These are phyloP conservation scores for Thelephora aurantiotincta DNA, from an alignment of 768 basidiomycete genomes.

Conservation along the genomic window DNA sequence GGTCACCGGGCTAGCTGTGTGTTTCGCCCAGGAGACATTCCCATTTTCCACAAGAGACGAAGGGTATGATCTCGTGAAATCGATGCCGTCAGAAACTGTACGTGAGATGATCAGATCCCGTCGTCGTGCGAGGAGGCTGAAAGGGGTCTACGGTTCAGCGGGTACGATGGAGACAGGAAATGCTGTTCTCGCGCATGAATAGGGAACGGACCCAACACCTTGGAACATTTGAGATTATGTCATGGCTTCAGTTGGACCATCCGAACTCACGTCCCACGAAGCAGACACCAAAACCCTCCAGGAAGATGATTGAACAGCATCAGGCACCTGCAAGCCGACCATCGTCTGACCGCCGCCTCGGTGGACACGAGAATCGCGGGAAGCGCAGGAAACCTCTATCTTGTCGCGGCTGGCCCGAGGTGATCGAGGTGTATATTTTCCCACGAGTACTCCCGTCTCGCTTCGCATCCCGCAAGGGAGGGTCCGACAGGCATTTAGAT, in stretches of 20 bases:
- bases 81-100: constrained; percentile 35
- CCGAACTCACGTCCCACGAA: neutral
- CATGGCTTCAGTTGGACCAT: neutral
- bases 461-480: no score
- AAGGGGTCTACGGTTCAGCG: constrained; percentile 39
- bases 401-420: no score
- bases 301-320: no score
- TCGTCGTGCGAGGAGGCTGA: neutral
- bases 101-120: constrained; percentile 5
- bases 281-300: no score
- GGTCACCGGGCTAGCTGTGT: constrained; percentile 22
- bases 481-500: no score
- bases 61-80: constrained; percentile 37
- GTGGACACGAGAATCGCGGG: no score
- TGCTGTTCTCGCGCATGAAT: constrained; percentile 77
- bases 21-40: constrained; percentile 37
- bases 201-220: constrained; percentile 78
- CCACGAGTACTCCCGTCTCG: no score
- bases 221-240: neutral
- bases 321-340: no score
- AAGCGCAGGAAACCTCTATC: no score
- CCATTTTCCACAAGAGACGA: constrained; percentile 60
- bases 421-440: no score
- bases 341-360: no score
- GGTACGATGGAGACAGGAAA: constrained; percentile 65